phyloP scores from a whole-genome alignment of 1,284 basidiomycete species.

The Inonotus hispidus region DNA sequence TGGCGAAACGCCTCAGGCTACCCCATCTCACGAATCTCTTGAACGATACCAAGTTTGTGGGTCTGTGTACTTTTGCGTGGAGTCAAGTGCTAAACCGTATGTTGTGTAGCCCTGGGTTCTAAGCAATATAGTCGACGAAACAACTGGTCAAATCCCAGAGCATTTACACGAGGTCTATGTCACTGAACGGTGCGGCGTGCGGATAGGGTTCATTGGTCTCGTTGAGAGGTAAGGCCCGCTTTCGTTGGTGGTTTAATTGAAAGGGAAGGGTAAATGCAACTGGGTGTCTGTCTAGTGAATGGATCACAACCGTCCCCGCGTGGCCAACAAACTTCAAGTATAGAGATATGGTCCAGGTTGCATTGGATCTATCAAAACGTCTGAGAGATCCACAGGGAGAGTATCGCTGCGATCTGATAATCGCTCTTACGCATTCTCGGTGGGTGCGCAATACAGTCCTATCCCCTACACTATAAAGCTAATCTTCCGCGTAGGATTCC shows the following conservation, averaged over 20 bases:
- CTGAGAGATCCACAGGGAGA: slow-evolving; percentile 69
- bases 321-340: slow-evolving; percentile 76
- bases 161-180: slow-evolving; percentile 55
- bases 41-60: slow-evolving; percentile 59
- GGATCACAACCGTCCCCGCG: slow-evolving; percentile 81
- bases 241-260: not conserved
- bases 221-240: slow-evolving; percentile 65
- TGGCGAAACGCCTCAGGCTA: slow-evolving; percentile 47
- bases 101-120: slow-evolving; percentile 63
- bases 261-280: not conserved
- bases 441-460: slow-evolving; percentile 23
- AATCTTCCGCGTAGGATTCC: slow-evolving; percentile 24
- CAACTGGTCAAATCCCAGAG: slow-evolving; percentile 53
- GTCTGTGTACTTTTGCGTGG: slow-evolving; percentile 29
- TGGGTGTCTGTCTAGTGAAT: slow-evolving; percentile 50
- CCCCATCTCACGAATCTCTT: slow-evolving; percentile 77
- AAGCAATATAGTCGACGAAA: slow-evolving; percentile 68
- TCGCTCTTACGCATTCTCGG: slow-evolving; percentile 80
- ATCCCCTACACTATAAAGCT: slow-evolving; percentile 31
- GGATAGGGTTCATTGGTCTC: slow-evolving; percentile 76
- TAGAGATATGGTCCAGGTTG: slow-evolving; percentile 62
- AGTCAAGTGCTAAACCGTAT: slow-evolving; percentile 21
- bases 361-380: slow-evolving; percentile 57
- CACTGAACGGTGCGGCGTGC: slow-evolving; percentile 61
- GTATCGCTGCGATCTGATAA: slow-evolving; percentile 69